Percentiles rank a stretch among this genome's conserved stretches.
Evolutionary conservation across 768 basidiomycete species (phyloP).

Genomic region (Dacryopinax primogenitus): DNA sequence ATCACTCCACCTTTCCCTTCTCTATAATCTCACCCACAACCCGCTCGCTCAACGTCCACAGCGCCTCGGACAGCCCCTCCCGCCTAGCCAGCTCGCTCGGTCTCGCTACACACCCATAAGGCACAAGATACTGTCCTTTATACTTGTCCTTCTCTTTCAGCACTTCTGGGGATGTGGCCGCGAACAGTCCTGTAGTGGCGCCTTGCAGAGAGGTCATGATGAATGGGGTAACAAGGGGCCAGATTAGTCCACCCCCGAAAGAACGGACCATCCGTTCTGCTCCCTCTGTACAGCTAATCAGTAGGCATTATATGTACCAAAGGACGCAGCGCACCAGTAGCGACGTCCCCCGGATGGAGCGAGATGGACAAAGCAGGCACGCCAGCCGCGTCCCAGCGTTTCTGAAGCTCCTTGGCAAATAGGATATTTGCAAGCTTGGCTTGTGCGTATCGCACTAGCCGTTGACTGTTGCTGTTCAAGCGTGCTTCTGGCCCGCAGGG

Average conservation of each 20-base stretch:
- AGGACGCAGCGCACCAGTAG: conserved; percentile 30
- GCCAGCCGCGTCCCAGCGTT: conserved; percentile 30
- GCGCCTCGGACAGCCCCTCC: conserved; percentile 13
- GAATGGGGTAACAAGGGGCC: too few relatives aligned
- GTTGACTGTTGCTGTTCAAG: not conserved
- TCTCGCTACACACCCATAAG: conserved; percentile 14
- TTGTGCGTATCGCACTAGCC: conserved; percentile 5
- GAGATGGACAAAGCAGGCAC: conserved; percentile 32
- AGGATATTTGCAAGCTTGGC: conserved; percentile 18
- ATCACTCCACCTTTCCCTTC: not conserved
- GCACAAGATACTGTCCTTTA: conserved; percentile 19
- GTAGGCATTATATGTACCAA: too few relatives aligned
- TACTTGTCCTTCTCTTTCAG: conserved; percentile 18
- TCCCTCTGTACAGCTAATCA: too few relatives aligned
- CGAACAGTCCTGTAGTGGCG: conserved; percentile 20
- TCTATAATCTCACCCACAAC: not conserved
- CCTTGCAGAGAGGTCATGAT: conserved; percentile 14
- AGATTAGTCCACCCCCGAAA: too few relatives aligned
- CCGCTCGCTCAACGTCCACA: conserved; percentile 15
- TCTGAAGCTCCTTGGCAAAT: conserved; percentile 27
- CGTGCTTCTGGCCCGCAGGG: not conserved
- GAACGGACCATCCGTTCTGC: too few relatives aligned
- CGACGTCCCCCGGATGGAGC: conserved; percentile 34
- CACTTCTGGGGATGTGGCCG: conserved; percentile 18
- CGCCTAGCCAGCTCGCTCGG: conserved; percentile 13